phyloP scores from a whole-genome alignment of 2,329 filamentous ascomycete species.

The Hypomyces perniciosus region DNA sequence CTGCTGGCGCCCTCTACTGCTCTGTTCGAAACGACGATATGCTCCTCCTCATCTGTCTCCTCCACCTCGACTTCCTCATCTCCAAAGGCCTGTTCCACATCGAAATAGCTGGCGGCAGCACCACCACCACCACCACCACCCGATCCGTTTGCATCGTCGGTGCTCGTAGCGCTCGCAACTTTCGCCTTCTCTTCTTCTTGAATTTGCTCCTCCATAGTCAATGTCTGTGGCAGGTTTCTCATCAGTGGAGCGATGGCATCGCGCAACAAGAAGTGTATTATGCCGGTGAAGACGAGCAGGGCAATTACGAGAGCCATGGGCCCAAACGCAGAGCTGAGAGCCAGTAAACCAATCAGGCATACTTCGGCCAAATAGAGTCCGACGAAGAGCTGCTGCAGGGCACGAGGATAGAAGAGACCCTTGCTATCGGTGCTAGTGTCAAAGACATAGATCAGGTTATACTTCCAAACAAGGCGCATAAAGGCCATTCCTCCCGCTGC shows the following conservation, averaged over 20 bases:
- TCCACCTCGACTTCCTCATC: constrained; percentile 24
- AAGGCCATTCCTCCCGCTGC: constrained; percentile 70
- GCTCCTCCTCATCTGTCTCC: constrained; percentile 22
- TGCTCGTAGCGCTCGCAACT: constrained; percentile 22
- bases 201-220: constrained; percentile 49
- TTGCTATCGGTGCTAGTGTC: constrained; percentile 81
- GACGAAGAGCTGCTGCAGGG: constrained; percentile 76
- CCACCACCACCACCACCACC: constrained; percentile 17
- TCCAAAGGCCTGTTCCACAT: constrained; percentile 29
- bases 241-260: constrained; percentile 70
- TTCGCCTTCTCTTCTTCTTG: constrained; percentile 43
- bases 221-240: constrained; percentile 71
- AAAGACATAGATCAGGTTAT: constrained; percentile 84
- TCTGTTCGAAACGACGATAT: constrained; percentile 22
- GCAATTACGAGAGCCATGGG: constrained; percentile 71
- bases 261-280: constrained; percentile 71
- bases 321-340: constrained; percentile 58
- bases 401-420: constrained; percentile 80
- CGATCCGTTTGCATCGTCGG: constrained; percentile 16
- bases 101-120: constrained; percentile 31
- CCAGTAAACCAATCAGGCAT: constrained; percentile 81
- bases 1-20: constrained; percentile 34
- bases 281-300: constrained; percentile 65
- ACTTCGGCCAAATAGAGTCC: constrained; percentile 79
- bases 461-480: constrained; percentile 83